Base-by-base conservation (phyloP, 768 basidiomycete species). In the Leccinum obscurum region DNA sequence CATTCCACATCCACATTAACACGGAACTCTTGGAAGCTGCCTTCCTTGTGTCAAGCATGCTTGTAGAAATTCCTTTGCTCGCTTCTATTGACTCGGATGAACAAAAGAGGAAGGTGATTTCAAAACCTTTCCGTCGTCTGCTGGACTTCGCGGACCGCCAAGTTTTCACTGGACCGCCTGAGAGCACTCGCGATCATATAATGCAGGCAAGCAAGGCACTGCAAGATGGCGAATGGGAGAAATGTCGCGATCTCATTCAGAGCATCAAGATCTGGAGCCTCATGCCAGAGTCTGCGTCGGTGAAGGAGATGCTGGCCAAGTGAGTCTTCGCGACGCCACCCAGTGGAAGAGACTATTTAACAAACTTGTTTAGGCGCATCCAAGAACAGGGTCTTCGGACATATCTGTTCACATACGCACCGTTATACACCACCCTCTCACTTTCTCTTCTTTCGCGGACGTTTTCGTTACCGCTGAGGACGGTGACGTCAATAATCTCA, bases 1-100 rank as follows among this genome's bases (percentile, higher is more conserved):
- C 97, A 30, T 99, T 98, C 88, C 97, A 99, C 76, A 92, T 98
- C 90, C 97, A 99, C 76, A 95, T 98, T 77, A 99, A 98, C 78
- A 93, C 97, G 14, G 97, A 98, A 76, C 81, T 99, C 9, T 80
- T 98, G 57, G 97, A 98, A 75, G 95, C 95, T 20, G 97, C 94
- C 1, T 99, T 98, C 81, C 83, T 99, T 48, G 95, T 97, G 17
- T 95, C 93, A 15, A 98, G 95, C 77, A 99, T 99, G 97, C 83
- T 99, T 39, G 90, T 98, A 41, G 97, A 98, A 77, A 95, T 99
- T 17, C 97, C 97, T 3, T 77, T 98, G 24, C 79, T 98, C 17
- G 97, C 97, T 4, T 94, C 91, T 73, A 92, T 95, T 62, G 94
- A 97, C 64, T 91, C 90, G 3, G 95, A 98, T 71, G 95, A 97